phyloP scores from a whole-genome alignment of 2,329 filamentous ascomycete species.

The Dactylellina cionopaga region DNA sequence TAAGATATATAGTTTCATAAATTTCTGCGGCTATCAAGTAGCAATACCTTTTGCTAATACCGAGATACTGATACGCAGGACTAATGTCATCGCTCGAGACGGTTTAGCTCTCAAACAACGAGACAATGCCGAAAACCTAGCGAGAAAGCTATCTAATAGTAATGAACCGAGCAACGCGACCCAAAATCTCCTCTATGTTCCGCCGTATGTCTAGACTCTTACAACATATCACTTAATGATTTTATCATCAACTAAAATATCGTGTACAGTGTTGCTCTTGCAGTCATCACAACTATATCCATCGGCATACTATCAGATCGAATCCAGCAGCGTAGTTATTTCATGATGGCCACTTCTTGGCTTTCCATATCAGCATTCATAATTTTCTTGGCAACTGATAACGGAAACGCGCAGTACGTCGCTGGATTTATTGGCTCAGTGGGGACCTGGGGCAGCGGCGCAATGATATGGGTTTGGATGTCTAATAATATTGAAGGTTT shows the following conservation, averaged over 20 bases:
- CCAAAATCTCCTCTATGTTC: slow-evolving; percentile 6
- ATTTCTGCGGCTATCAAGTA: neutral
- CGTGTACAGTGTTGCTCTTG: slow-evolving; percentile 6
- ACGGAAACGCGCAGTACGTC: neutral
- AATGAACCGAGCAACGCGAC: neutral
- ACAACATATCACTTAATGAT: neutral
- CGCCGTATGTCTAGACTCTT: slow-evolving; percentile 1
- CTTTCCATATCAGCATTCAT: slow-evolving; percentile 19
- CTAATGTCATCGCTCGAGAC: slow-evolving; percentile 2
- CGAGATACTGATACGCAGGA: neutral
- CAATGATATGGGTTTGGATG: slow-evolving; percentile 23
- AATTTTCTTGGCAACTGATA: slow-evolving; percentile 3
- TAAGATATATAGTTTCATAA: neutral
- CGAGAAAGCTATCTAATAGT: neutral
- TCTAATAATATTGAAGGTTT: slow-evolving; percentile 21
- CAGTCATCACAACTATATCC: slow-evolving; percentile 14
- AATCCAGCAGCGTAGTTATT: slow-evolving; percentile 18
- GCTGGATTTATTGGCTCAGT: slow-evolving; percentile 8
- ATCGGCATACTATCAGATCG: slow-evolving; percentile 14
- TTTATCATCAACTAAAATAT: neutral
- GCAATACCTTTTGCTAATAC: neutral
- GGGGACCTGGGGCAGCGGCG: slow-evolving; percentile 21
- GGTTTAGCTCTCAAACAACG: neutral
- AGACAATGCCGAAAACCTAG: neutral
- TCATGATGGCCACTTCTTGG: slow-evolving; percentile 17